Evolutionary conservation across 1,139 yeast species (phyloP), one percentile per base, ranked within the genome.

Genomic region (Debaryomyces robertsiae): DNA sequence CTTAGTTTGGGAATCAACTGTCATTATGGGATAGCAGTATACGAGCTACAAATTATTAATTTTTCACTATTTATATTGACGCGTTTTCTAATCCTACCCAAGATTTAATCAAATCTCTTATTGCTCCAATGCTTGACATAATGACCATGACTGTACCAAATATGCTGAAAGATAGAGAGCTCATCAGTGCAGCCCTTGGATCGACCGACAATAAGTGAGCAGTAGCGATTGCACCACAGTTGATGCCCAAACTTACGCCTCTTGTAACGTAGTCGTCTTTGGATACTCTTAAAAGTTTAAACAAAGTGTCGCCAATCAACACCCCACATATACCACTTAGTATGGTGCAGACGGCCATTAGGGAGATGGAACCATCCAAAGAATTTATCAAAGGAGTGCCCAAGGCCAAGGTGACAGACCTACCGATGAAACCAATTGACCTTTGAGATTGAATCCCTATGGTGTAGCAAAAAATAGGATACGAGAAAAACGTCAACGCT

Each of bases 141-240:
- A 86, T 70, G 40, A 86, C 79, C 86, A 86, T 80, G 6, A 81
- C 61, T 0, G 91, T 81, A 10, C 94, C 95, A 57, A 79, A 86
- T 15, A 83, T 59, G 23, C 83, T 81, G 60, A 86, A 86, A 48
- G 87, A 76, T 53, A 86, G 69, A 6, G 85, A 77, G 44, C 88
- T 79, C 73, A 86, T 79, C 6, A 90, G 87, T 1, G 91, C 91
- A 14, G 94, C 93, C 48, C 94, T 67, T 4, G 94, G 88, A 53
- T 85, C 91, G 27, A 74, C 72, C 23, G 76, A 77, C 27, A 86
- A 61, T 38, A 86, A 63, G 58, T 84, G 85, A 0, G 93, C 93
- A 3, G 94, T 84, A 1, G 90, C 89, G 39, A 86, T 83, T 1
- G 95, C 95, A 4, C 91, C 88, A 53, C 91, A 83, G 54, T 83